phyloP scores from a whole-genome alignment of 2,329 filamentous ascomycete genomes.

The Hymenoscyphus fructigenus region DNA sequence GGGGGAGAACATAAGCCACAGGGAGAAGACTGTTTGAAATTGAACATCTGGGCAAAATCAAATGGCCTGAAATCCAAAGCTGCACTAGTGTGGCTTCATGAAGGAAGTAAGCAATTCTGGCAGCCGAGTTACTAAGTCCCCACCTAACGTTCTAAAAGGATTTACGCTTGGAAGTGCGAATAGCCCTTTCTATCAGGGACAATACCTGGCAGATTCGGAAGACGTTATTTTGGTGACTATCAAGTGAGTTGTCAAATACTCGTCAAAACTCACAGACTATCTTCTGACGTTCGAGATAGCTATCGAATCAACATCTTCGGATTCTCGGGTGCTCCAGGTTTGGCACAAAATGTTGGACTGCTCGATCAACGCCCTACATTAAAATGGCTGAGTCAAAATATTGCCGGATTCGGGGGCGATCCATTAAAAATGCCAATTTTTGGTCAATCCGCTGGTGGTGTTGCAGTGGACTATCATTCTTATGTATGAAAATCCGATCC shows the following conservation, averaged over 20 bases:
- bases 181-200: constrained; percentile 42
- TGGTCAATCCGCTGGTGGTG: constrained; percentile 54
- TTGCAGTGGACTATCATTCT: constrained; percentile 44
- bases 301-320: constrained; percentile 39
- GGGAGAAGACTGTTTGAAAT: constrained; percentile 38
- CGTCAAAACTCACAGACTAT: not conserved
- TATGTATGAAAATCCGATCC: constrained; percentile 29
- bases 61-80: constrained; percentile 33
- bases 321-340: constrained; percentile 33
- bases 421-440: constrained; percentile 51
- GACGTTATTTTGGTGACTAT: constrained; percentile 45
- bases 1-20: not conserved
- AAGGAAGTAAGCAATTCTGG: constrained; percentile 32
- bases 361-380: constrained; percentile 59
- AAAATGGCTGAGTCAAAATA: constrained; percentile 58
- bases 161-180: constrained; percentile 40
- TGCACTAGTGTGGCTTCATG: constrained; percentile 44
- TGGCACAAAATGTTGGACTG: constrained; percentile 56
- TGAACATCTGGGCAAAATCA: constrained; percentile 38
- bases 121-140: too few relatives aligned
- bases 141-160: constrained; percentile 1
- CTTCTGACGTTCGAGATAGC: constrained; percentile 19
- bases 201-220: constrained; percentile 41
- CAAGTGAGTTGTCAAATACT: constrained; percentile 39
- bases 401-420: constrained; percentile 58